Evolutionary conservation across 2,329 filamentous ascomycete species (phyloP), one percentile per base, ranked within the genome.

Genomic region (Colletotrichum endophyticum): DNA sequence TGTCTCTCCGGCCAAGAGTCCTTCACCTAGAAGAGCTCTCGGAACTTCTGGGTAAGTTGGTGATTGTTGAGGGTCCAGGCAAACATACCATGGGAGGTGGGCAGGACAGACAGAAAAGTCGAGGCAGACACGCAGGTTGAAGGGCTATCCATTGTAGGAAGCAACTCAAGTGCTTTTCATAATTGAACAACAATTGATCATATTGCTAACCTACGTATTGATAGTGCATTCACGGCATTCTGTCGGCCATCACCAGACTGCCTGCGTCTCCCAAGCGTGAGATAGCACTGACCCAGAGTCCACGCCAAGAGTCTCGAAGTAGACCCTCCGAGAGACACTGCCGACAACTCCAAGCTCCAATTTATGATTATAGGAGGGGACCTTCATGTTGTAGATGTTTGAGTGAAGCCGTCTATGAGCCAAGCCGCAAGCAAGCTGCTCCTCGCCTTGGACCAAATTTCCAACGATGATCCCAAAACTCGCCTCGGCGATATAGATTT

Each of bases 41-140:
- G 0, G 8, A n/a, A 0, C 3, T n/a, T 44, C 19, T n/a, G 16
- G 39, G 0, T 1, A 3, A 2, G 16, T 19, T 44, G 39, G 39
- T 44, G 19, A n/a, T n/a, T n/a, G 19, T n/a, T 44, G 39, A 44
- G 39, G 39, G 9, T 11, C 0, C 19, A n/a, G 16, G 19, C 16
- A 44, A 19, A 44, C 19, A 0, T 0, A 44, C 0, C 19, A 44
- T 6, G 39, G 5, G 39, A 44, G 19, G 0, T 6, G 16, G 36
- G 16, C 19, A 44, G 19, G 5, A 44, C 39, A 5, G 39, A 44
- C 19, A 44, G 5, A 0, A 44, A 44, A 44, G 39, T 0, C 3
- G 19, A n/a, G 19, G 5, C 39, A 11, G 39, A 44, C 39, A n/a
- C 39, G 39, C 16, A n/a, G 39, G 39, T 5, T 11, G 19, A 44